phyloP scores from a whole-genome alignment of 202 grass and related monocot species.

The Eragrostis tef region DNA sequence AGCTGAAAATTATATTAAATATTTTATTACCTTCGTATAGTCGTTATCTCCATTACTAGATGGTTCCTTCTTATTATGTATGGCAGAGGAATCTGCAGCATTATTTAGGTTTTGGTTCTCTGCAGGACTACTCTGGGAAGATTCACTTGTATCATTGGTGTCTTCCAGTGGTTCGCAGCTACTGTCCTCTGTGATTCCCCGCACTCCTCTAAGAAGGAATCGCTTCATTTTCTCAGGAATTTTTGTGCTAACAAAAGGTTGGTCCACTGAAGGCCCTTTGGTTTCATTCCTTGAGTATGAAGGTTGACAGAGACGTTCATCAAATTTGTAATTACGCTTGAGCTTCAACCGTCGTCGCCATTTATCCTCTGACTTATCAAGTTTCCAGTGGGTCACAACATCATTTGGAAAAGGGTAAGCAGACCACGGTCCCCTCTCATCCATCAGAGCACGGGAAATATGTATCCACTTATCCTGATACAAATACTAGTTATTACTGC shows the following conservation, averaged over 20 bases:
- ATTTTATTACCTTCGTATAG: conserved; percentile 65
- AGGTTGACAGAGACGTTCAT: conserved; percentile 78
- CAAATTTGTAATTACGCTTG: conserved; percentile 96
- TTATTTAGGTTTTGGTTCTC: conserved; percentile 58
- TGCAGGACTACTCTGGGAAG: conserved; percentile 45
- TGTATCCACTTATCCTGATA: conserved; percentile 97
- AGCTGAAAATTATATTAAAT: conserved; percentile 2
- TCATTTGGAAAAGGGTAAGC: conserved; percentile 89
- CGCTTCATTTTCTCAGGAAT: conserved; percentile 87
- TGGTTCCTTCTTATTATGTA: conserved; percentile 79
- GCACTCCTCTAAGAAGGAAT: conserved; percentile 79
- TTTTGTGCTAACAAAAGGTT: conserved; percentile 46
- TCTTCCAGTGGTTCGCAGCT: conserved; percentile 65
- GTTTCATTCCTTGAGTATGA: conserved; percentile 51
- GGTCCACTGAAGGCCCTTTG: conserved; percentile 46
- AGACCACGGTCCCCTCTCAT: conserved; percentile 94
- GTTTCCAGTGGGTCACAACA: conserved; percentile 76
- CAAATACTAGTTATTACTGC: conserved; percentile 42
- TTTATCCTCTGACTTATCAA: conserved; percentile 91
- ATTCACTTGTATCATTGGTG: conserved; percentile 49
- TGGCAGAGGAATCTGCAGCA: conserved; percentile 47
- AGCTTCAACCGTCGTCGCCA: conserved; percentile 90
- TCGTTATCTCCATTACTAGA: conserved; percentile 65
- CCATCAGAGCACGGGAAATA: conserved; percentile 79
- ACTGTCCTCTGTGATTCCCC: conserved; percentile 74